Conservation (phyloP, 2,329 filamentous ascomycete genomes). For the Paraphoma chrysanthemicola region DNA sequence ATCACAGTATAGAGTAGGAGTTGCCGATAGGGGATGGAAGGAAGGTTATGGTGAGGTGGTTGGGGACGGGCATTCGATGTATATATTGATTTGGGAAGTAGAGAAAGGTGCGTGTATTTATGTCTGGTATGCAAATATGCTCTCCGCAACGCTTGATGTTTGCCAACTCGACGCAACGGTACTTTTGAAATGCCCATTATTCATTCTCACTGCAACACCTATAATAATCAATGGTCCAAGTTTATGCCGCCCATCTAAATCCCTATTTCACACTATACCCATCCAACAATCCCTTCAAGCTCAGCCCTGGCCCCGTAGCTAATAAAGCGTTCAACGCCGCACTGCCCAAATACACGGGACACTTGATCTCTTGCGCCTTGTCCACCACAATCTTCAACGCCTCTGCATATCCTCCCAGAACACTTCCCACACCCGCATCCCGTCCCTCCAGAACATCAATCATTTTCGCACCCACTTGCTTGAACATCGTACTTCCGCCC, state of each 20-base stretch:
- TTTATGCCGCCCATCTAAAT: too few relatives aligned
- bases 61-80: neutral
- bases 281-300: constrained; percentile 28
- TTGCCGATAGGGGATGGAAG: constrained; percentile 13
- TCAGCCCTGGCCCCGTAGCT: constrained; percentile 31
- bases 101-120: constrained; percentile 2
- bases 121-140: too few relatives aligned
- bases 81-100: neutral
- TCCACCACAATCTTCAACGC: constrained; percentile 37
- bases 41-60: neutral
- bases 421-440: constrained; percentile 20
- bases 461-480: constrained; percentile 39
- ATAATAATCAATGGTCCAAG: too few relatives aligned
- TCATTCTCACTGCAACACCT: too few relatives aligned
- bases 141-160: too few relatives aligned
- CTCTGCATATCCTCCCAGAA: constrained; percentile 27
- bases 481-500: constrained; percentile 46
- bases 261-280: constrained; percentile 27
- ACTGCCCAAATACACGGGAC: constrained; percentile 41
- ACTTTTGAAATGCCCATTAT: neutral
- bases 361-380: constrained; percentile 44
- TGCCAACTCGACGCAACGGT: neutral
- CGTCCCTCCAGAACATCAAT: constrained; percentile 41
- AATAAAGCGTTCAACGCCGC: constrained; percentile 41
- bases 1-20: constrained; percentile 44